A percentile compares a stretch with the other conserved stretches of the same genome.
These are phyloP conservation scores for Drechslerella coelobrocha DNA, from an alignment of 2,329 filamentous ascomycete genomes.

Conservation along the genomic window DNA sequence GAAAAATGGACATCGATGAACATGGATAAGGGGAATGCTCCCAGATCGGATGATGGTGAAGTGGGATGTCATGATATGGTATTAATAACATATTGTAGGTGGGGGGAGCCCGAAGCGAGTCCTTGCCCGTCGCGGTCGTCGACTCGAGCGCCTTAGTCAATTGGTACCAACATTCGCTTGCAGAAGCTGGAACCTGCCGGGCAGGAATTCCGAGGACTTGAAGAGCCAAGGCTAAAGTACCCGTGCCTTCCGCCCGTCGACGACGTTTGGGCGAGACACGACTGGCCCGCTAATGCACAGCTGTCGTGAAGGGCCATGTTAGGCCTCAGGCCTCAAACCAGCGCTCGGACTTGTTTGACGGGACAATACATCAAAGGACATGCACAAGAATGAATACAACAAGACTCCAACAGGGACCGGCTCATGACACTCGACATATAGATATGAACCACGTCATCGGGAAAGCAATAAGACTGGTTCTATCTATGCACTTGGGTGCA, in stretches of 20 bases:
- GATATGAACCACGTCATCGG: conserved; percentile 46
- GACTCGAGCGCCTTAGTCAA: neutral
- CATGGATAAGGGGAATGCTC: conserved; percentile 24
- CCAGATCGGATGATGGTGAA: conserved; percentile 15
- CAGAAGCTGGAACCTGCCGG: conserved; percentile 1
- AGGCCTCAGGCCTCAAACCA: conserved; percentile 1
- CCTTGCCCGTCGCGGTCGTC: too few relatives aligned
- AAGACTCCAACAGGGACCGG: conserved; percentile 13
- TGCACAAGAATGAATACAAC: conserved; percentile 21
- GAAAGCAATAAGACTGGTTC: conserved; percentile 9
- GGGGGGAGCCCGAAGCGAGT: conserved; percentile 36
- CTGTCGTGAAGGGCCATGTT: neutral
- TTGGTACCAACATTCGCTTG: neutral
- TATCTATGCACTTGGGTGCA: neutral
- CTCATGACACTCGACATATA: conserved; percentile 45
- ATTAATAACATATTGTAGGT: neutral
- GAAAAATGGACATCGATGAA: conserved; percentile 47
- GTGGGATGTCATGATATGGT: conserved; percentile 33
- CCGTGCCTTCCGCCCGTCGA: conserved; percentile 49
- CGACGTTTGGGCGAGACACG: conserved; percentile 23
- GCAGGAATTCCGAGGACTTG: conserved; percentile 18
- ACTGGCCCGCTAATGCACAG: conserved; percentile 45
- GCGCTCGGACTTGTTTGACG: neutral
- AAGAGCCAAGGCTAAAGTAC: conserved; percentile 25
- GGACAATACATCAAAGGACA: neutral